Conservation (phyloP, 257 asterid species). For the Henckelia pumila region DNA sequence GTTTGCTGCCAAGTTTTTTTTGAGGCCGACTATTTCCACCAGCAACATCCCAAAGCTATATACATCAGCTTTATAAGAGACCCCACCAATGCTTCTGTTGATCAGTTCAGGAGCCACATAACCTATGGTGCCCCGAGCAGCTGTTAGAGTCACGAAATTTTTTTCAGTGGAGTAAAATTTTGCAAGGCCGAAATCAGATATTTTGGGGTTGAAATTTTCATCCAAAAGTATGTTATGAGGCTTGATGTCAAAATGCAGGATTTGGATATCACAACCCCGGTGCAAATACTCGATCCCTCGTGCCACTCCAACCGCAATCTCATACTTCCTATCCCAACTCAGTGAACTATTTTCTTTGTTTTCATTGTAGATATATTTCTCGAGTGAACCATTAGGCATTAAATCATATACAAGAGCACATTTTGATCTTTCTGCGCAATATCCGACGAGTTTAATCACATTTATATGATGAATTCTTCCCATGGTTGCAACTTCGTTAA, state of each 20-base stretch:
- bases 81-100: slow-evolving; percentile 24
- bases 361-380: slow-evolving; percentile 19
- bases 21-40: slow-evolving; percentile 26
- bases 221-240: slow-evolving; percentile 35
- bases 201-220: slow-evolving; percentile 24
- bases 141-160: slow-evolving; percentile 24
- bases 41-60: slow-evolving; percentile 34
- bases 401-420: slow-evolving; percentile 33
- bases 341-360: neutral
- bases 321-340: slow-evolving; percentile 26
- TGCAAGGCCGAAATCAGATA: slow-evolving; percentile 35
- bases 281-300: slow-evolving; percentile 31
- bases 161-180: slow-evolving; percentile 23
- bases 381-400: slow-evolving; percentile 42
- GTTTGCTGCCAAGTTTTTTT: slow-evolving; percentile 7
- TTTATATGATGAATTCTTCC: slow-evolving; percentile 43
- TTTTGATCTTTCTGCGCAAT: slow-evolving; percentile 25
- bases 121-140: slow-evolving; percentile 33
- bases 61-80: slow-evolving; percentile 26
- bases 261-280: slow-evolving; percentile 26
- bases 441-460: slow-evolving; percentile 34
- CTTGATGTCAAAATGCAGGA: slow-evolving; percentile 36
- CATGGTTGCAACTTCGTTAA: slow-evolving; percentile 36
- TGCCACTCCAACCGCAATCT: slow-evolving; percentile 35
- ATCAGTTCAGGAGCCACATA: slow-evolving; percentile 35